Base-by-base conservation (phyloP, 495 filamentous ascomycete species). In the Immersiella caudata region DNA sequence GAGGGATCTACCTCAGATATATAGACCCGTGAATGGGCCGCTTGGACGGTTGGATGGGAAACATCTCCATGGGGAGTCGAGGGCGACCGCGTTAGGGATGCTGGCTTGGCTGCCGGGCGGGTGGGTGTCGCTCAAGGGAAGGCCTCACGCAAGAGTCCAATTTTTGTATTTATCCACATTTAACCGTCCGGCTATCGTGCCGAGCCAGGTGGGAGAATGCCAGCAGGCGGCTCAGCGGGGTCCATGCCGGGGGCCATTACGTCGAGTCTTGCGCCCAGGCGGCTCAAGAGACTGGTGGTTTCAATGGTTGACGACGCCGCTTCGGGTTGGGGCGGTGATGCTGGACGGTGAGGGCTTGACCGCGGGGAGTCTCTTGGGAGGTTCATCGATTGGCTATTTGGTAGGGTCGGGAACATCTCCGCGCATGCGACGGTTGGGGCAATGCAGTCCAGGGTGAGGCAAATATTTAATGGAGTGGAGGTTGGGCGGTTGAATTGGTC, bases 151-250 rank as follows among this genome's bases (percentile, higher is more conserved):
- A 52, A 51, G 49, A 35, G 66, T 62, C 60, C 64, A 71, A 70
- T 75, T 68, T 68, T 36, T 26, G 70, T 63, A 80, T 82, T 82
- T 81, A 81, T 76, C 79, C 80, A 75, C 74, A 82, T 82, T 82
- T 82, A 82, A 73, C 80, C 80, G 80, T 68, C 58, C 58, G 67
- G 71, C 71, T 61, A 62, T 52, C 60, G 59, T 65, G 62, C 72
- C 70, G 67, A 49, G n/a, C 64, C 55, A 22, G 61, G 61, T 36
- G 46, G 36, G 27, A 40, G 51, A 26, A 26, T 52, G 57, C 71
- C 64, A 49, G 29, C 18, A 35, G 69, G 67, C 71, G 69, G 65
- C 57, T 62, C 65, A 36, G 49, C 65, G 65, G 49, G 58, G 40
- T 35, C 18, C 25, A 57, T 67, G 27, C 36, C 36, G 57, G 21